phyloP scores from a whole-genome alignment of 768 basidiomycete species.

The Rhodotorula paludigena region DNA sequence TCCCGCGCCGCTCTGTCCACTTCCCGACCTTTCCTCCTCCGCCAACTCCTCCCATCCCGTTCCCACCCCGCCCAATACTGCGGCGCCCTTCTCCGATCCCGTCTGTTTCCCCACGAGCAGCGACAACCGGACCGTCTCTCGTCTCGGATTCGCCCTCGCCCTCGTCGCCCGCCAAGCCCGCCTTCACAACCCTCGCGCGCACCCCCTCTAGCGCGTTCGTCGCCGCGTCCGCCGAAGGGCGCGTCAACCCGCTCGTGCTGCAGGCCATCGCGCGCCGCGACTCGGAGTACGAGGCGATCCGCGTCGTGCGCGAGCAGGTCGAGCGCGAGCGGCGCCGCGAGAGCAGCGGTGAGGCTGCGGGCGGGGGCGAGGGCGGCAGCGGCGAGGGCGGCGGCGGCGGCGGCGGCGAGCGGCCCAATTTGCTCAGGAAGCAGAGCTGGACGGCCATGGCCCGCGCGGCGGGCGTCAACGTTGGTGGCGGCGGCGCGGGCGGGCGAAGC shows the following conservation, averaged over 20 bases:
- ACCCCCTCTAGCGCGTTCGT: slow-evolving; percentile 16
- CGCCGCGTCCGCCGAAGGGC: slow-evolving; percentile 1
- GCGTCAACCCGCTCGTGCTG: slow-evolving; percentile 27
- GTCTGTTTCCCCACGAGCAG: neutral
- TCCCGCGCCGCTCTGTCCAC: too few relatives aligned
- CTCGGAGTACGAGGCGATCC: slow-evolving; percentile 23
- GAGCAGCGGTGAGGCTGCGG: too few relatives aligned
- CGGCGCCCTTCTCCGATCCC: neutral
- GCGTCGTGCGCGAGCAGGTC: slow-evolving; percentile 17
- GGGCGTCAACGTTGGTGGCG: too few relatives aligned
- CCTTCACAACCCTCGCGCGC: slow-evolving; percentile 7
- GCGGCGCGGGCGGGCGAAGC: slow-evolving; percentile 3
- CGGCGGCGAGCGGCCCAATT: neutral
- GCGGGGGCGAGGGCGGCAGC: neutral
- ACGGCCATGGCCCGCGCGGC: too few relatives aligned
- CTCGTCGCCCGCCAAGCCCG: slow-evolving; percentile 1
- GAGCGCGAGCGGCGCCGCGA: slow-evolving; percentile 16
- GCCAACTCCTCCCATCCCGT: too few relatives aligned
- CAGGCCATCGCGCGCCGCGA: slow-evolving; percentile 25
- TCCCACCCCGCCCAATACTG: neutral
- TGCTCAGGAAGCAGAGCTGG: slow-evolving; percentile 15
- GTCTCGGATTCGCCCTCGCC: neutral
- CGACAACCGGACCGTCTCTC: neutral
- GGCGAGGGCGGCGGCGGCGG: neutral
- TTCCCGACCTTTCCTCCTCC: too few relatives aligned